These are phyloP conservation scores for Paraphoma chrysanthemicola DNA, from an alignment of 2,329 filamentous ascomycete genomes.

Conservation along the genomic window DNA sequence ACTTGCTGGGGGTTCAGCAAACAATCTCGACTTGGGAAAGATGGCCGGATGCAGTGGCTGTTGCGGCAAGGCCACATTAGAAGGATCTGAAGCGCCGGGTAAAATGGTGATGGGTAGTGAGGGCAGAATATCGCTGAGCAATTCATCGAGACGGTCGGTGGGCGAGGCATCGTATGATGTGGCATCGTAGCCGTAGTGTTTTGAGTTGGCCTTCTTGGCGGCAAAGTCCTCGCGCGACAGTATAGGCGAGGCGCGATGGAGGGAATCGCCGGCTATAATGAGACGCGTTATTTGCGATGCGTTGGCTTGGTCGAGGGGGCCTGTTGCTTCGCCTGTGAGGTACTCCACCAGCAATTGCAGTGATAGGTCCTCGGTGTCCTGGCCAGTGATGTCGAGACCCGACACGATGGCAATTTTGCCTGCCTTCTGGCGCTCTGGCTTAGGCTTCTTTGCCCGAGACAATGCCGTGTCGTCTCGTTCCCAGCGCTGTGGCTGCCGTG, in stretches of 20 bases:
- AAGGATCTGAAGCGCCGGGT: constrained; percentile 83
- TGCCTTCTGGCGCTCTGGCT: constrained; percentile 52
- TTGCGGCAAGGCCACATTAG: constrained; percentile 88
- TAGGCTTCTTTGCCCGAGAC: constrained; percentile 44
- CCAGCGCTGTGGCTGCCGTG: constrained; percentile 84
- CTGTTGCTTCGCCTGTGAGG: constrained; percentile 80
- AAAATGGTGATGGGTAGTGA: constrained; percentile 88
- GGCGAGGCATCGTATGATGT: constrained; percentile 86
- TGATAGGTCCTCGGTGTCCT: constrained; percentile 75
- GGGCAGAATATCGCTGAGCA: constrained; percentile 81
- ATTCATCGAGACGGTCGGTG: constrained; percentile 81
- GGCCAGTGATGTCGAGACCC: constrained; percentile 82
- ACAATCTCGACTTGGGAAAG: constrained; percentile 79
- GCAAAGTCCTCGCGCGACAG: constrained; percentile 55
- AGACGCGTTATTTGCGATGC: constrained; percentile 78
- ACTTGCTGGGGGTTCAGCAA: constrained; percentile 59
- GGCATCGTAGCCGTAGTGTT: constrained; percentile 95
- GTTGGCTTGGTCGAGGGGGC: constrained; percentile 64
- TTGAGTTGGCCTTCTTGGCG: constrained; percentile 61
- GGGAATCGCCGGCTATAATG: constrained; percentile 90
- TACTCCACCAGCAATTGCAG: constrained; percentile 84
- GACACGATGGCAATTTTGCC: constrained; percentile 88
- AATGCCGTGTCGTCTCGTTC: constrained; percentile 63
- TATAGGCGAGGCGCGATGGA: constrained; percentile 60
- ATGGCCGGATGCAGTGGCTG: constrained; percentile 93